Conservation (phyloP, 1,284 basidiomycete genomes). For the Marasmius fiardii region DNA sequence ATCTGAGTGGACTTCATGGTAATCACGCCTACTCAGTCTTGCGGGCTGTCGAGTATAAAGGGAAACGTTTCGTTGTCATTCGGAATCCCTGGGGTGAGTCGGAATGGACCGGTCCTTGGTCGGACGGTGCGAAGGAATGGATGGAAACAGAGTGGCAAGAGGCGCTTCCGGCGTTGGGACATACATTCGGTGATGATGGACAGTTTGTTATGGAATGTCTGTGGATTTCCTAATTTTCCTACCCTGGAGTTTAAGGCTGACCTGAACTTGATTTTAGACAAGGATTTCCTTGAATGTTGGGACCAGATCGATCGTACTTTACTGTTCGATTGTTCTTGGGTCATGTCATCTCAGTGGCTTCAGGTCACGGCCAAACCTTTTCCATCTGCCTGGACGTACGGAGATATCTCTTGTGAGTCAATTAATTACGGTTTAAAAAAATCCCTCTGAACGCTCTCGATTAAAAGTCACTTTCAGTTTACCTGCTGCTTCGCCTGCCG, state of each 20-base stretch:
- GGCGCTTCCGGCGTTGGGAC: conserved; percentile 21
- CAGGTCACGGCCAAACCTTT: conserved; percentile 32
- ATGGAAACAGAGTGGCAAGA: conserved; percentile 27
- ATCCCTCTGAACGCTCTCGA: neutral
- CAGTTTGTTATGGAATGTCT: conserved; percentile 8
- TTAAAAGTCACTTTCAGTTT: conserved; percentile 30
- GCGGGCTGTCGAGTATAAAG: conserved; percentile 28
- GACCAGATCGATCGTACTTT: conserved; percentile 41
- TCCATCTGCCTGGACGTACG: conserved; percentile 41
- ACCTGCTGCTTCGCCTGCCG: conserved; percentile 18
- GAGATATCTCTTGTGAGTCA: conserved; percentile 45
- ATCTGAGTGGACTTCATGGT: conserved; percentile 32
- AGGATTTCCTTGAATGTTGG: conserved; percentile 46
- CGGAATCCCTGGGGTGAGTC: conserved; percentile 31
- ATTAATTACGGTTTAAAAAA: neutral
- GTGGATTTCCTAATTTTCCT: neutral
- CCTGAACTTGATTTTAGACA: conserved; percentile 27
- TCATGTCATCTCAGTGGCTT: conserved; percentile 47
- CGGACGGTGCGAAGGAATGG: conserved; percentile 34
- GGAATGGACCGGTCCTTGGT: conserved; percentile 34
- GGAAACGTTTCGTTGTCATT: conserved; percentile 29
- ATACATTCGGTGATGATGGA: conserved; percentile 21
- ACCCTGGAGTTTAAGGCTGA: neutral
- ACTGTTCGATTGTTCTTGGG: conserved; percentile 46
- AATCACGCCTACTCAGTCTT: conserved; percentile 32